Evolutionary conservation across 148 eudicot genomes (phyloP).

Genomic region (Vaccinium darrowii): DNA sequence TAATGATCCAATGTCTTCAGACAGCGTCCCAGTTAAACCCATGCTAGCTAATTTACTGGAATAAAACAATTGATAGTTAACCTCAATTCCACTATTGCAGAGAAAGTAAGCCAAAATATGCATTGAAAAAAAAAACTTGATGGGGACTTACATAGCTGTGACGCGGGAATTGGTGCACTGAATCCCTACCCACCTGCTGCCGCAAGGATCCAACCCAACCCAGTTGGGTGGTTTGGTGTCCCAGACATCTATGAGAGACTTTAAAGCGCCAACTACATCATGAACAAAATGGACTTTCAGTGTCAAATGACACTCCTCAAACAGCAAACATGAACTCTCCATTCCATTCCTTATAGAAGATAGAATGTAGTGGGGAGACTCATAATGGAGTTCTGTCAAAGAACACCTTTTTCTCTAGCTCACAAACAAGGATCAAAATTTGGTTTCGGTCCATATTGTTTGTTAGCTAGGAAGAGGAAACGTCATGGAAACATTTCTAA

Average conservation of each 20-base stretch:
- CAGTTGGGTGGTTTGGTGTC: constrained; percentile 58
- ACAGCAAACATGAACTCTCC: background rate
- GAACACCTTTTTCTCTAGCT: no score
- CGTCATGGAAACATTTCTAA: background rate
- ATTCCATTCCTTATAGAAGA: no score
- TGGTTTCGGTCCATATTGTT: background rate
- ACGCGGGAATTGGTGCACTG: constrained; percentile 49
- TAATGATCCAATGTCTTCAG: constrained; percentile 55
- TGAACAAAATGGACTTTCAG: background rate
- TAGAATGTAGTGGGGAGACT: no score
- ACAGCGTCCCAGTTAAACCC: constrained; percentile 53
- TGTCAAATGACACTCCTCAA: no score
- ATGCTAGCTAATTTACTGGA: constrained; percentile 61
- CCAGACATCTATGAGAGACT: constrained; percentile 43
- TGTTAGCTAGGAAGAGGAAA: background rate
- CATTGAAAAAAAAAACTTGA: background rate
- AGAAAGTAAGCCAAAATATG: background rate
- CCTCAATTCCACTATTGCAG: background rate
- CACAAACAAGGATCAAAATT: background rate
- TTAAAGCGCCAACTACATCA: constrained; percentile 44
- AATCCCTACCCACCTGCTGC: constrained; percentile 67
- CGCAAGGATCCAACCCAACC: constrained; percentile 65
- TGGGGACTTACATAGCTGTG: constrained; percentile 44
- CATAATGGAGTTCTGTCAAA: no score
- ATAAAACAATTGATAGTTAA: constrained; percentile 11